Evolutionary conservation across 2,329 filamentous ascomycete genomes (phyloP).

Genomic region (Fusarium liriodendri): DNA sequence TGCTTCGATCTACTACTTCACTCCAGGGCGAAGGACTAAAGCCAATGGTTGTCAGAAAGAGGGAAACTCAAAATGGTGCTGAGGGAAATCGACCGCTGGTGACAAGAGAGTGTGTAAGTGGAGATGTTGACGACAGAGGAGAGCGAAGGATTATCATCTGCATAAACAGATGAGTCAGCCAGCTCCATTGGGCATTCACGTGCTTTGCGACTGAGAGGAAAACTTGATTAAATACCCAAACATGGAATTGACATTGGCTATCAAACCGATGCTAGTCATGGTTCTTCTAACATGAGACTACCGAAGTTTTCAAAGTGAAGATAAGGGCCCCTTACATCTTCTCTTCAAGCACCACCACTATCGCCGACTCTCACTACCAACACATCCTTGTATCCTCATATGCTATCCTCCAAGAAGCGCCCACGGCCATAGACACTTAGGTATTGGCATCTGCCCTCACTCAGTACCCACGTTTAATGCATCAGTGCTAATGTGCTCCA

Average conservation of each 20-base stretch:
- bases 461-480: not conserved
- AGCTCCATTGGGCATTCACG: not conserved
- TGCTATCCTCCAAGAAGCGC: too few relatives aligned
- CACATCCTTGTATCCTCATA: too few relatives aligned
- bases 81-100: not conserved
- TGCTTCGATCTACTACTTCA: too few relatives aligned
- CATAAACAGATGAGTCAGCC: not conserved
- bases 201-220: not conserved
- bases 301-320: too few relatives aligned
- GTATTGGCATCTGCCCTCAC: rapidly evolving
- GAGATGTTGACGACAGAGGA: not conserved
- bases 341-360: too few relatives aligned
- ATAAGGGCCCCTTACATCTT: too few relatives aligned
- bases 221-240: rapidly evolving
- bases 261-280: rapidly evolving
- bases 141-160: not conserved
- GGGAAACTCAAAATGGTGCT: too few relatives aligned
- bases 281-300: too few relatives aligned
- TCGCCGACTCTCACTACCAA: too few relatives aligned
- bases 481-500: rapidly evolving
- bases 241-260: too few relatives aligned
- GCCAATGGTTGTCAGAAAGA: too few relatives aligned
- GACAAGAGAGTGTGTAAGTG: not conserved
- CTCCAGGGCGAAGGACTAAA: too few relatives aligned
- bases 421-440: rapidly evolving